Conservation (phyloP, 108 stramenopile species). For the Stephanodiscus triporus region DNA sequence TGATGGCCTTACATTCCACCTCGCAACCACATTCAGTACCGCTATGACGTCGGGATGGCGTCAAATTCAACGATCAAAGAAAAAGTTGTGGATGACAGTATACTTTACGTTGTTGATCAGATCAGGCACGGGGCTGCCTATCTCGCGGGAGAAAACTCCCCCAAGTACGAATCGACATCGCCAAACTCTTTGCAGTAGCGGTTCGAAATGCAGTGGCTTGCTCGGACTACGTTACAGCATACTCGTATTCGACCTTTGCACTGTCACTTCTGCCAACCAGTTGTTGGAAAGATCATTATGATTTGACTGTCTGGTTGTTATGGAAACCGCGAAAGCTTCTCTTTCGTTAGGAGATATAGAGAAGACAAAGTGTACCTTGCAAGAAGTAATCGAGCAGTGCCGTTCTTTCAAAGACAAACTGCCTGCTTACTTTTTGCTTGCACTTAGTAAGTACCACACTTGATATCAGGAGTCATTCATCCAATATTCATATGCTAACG, state of each 20-base stretch:
- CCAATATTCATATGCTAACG: background rate
- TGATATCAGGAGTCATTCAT: background rate
- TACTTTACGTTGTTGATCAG: slow-evolving; percentile 23
- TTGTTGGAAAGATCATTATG: slow-evolving; percentile 26
- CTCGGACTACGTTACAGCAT: slow-evolving; percentile 33
- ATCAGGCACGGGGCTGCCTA: slow-evolving; percentile 9
- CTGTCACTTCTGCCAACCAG: slow-evolving; percentile 11
- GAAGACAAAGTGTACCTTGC: slow-evolving; percentile 12
- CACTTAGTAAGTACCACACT: background rate
- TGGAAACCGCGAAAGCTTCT: slow-evolving; percentile 5
- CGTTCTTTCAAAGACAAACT: slow-evolving; percentile 28
- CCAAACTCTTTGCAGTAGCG: slow-evolving; percentile 30
- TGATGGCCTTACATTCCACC: no score
- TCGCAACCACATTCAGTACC: background rate
- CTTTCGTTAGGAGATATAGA: slow-evolving; percentile 18
- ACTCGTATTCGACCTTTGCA: slow-evolving; percentile 20
- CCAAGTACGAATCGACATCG: slow-evolving; percentile 10
- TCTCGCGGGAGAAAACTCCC: slow-evolving; percentile 1
- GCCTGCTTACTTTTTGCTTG: slow-evolving; percentile 26
- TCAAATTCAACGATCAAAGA: slow-evolving; percentile 1
- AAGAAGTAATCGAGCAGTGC: slow-evolving; percentile 10
- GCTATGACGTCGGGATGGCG: background rate
- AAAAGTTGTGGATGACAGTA: slow-evolving; percentile 1
- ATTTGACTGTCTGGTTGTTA: slow-evolving; percentile 8
- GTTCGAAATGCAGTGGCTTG: slow-evolving; percentile 25